These are phyloP conservation scores for Bipolaris oryzae DNA, from an alignment of 2,329 filamentous ascomycete genomes.

Conservation along the genomic window DNA sequence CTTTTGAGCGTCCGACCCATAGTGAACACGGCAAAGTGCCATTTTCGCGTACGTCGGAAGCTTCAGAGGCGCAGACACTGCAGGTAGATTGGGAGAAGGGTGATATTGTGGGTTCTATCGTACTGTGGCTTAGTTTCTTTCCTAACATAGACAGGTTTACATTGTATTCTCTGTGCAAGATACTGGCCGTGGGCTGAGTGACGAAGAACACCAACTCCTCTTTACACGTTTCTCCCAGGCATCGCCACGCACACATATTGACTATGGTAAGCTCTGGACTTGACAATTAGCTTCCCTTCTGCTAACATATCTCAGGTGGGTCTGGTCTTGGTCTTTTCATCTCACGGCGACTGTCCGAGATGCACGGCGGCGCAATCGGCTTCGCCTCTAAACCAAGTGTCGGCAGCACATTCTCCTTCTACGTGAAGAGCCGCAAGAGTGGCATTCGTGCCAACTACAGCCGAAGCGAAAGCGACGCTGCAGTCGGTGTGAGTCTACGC, in stretches of 20 bases:
- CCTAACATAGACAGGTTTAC: constrained; percentile 38
- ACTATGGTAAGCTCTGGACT: constrained; percentile 32
- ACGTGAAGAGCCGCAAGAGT: constrained; percentile 32
- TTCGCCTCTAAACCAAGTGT: constrained; percentile 28
- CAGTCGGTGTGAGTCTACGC: constrained; percentile 16
- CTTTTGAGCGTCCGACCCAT: constrained; percentile 37
- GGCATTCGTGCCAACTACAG: constrained; percentile 4
- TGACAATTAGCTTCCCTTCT: no score
- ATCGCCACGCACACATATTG: constrained; percentile 43
- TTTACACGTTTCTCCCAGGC: constrained; percentile 44
- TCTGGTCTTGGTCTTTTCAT: constrained; percentile 45
- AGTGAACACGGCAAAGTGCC: constrained; percentile 33
- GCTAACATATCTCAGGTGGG: constrained; percentile 18
- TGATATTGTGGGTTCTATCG: constrained; percentile 7
- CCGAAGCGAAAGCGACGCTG: constrained; percentile 13
- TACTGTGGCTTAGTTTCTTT: not conserved
- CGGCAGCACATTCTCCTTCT: constrained; percentile 45
- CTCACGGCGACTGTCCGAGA: constrained; percentile 35
- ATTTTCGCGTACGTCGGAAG: constrained; percentile 19
- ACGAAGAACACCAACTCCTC: constrained; percentile 44
- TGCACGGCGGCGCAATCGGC: constrained; percentile 42
- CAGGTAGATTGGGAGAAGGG: constrained; percentile 45
- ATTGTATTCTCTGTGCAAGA: constrained; percentile 47
- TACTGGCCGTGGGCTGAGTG: constrained; percentile 49
- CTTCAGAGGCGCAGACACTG: constrained; percentile 21